These are phyloP conservation scores for Cucurbita moschata DNA, from an alignment of 306 rosid species.

Conservation along the genomic window DNA sequence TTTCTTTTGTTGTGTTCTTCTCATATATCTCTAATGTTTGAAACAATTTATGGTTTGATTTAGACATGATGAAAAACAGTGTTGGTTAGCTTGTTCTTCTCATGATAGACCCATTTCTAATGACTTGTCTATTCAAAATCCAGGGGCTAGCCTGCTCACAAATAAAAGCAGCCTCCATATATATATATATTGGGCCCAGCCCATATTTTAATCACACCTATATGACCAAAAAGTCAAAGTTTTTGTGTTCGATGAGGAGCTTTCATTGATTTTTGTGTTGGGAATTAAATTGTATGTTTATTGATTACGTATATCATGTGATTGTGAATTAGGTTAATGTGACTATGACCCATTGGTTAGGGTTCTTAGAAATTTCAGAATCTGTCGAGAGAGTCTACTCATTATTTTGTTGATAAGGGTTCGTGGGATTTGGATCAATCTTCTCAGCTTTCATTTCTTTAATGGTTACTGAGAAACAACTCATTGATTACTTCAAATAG, in stretches of 20 bases:
- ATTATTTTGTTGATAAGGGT: background rate
- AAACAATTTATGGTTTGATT: constrained; percentile 1
- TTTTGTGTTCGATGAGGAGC: background rate
- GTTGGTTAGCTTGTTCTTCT: constrained; percentile 4
- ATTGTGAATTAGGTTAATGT: background rate
- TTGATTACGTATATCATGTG: background rate
- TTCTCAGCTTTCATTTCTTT: background rate
- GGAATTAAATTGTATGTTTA: background rate
- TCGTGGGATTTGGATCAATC: background rate
- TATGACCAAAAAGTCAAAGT: background rate
- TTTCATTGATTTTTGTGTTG: background rate
- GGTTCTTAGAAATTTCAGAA: background rate
- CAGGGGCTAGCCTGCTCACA: background rate
- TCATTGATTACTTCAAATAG: no score
- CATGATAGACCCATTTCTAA: background rate
- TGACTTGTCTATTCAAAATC: background rate
- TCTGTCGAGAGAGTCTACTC: background rate
- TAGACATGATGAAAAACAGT: background rate
- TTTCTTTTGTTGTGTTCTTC: background rate
- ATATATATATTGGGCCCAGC: no score
- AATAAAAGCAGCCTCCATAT: background rate
- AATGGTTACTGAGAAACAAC: background rate
- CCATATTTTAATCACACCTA: background rate
- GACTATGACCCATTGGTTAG: background rate
- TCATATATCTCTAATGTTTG: no score